A percentile compares a stretch with the other conserved stretches of the same genome.
These are phyloP conservation scores for Saturnispora galanensis DNA, from an alignment of 805 yeast genomes.

Conservation along the genomic window DNA sequence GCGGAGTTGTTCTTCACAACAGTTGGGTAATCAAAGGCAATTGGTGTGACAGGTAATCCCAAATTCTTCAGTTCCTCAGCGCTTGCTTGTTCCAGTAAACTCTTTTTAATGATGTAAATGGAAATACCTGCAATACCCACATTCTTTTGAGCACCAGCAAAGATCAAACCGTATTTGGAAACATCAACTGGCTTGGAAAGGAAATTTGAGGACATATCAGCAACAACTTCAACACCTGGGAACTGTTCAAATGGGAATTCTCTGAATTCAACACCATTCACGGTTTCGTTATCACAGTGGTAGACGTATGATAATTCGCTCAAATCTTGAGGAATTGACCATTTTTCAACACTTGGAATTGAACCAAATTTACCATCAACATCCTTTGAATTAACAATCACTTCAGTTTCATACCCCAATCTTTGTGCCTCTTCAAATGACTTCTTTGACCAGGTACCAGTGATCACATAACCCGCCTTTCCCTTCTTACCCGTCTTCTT, in stretches of 20 bases:
- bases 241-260: conserved; percentile 43
- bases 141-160: conserved; percentile 98
- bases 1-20: conserved; percentile 85
- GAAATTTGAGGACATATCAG: conserved; percentile 92
- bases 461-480: conserved; percentile 74
- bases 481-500: conserved; percentile 67
- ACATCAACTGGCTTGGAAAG: conserved; percentile 75
- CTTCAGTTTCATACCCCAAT: conserved; percentile 65
- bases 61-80: conserved; percentile 50
- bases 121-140: conserved; percentile 96
- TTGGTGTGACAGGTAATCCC: conserved; percentile 74
- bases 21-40: conserved; percentile 79
- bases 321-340: conserved; percentile 51
- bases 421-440: conserved; percentile 80
- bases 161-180: conserved; percentile 73
- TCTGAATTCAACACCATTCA: conserved; percentile 80
- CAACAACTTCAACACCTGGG: conserved; percentile 70
- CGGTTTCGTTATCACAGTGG: conserved; percentile 95
- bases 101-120: conserved; percentile 78
- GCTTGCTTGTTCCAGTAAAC: conserved; percentile 56
- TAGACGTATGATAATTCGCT: conserved; percentile 74
- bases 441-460: conserved; percentile 93
- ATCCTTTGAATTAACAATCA: conserved; percentile 57
- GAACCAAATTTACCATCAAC: conserved; percentile 48
- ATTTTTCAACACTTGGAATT: conserved; percentile 56